Base-by-base conservation (phyloP, 2,329 filamentous ascomycete species). In the Teratosphaeria viscida region DNA sequence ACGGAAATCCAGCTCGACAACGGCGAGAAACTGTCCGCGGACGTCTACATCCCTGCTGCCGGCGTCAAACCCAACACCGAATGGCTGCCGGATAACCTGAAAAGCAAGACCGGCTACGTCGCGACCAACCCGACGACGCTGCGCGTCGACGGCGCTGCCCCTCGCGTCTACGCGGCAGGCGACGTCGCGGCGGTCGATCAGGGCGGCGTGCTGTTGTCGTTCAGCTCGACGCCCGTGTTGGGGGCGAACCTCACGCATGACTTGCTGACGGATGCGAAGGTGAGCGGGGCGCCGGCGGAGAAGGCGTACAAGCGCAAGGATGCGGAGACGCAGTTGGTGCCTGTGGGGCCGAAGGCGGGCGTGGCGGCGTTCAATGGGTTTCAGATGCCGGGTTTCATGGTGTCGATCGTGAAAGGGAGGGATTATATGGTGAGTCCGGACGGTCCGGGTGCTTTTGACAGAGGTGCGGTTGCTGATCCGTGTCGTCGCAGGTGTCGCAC, bases 31-130 rank as follows among this genome's bases (percentile, higher is more conserved):
- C 64, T 81, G 47, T 73, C 73, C 1, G 75, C 77, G 2, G 82
- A 84, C 64, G 62, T 82, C 27, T 83, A 80, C 66, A 77, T 85
- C 59, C 75, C 78, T 3, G 79, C 79, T 0, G 76, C 76, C 14
- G 82, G 82, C 32, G 78, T 78, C 12, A 66, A 70, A 7, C 81
- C 81, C 0, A 84, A 82, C 69, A 80, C 77, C 23, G 73, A 71
- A 8, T 85, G 78, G 67, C 70, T 85, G 1, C 80, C 82, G 0
- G 57, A 66, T 3, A 66, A 73, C 6, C 73, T 84, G 3, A 71
- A 68, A 54, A 72, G 76, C 60, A 68, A 71, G 0, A 71, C 67
- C 5, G 78, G 78, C 14, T 80, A 78, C 68, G 77, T 85, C 53
- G 71, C 72, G 29, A 79, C 77, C 6, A 77, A 83, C 64, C 64